Evolutionary conservation across 306 rosid genomes (phyloP).

Genomic region (Trifolium subterraneum): DNA sequence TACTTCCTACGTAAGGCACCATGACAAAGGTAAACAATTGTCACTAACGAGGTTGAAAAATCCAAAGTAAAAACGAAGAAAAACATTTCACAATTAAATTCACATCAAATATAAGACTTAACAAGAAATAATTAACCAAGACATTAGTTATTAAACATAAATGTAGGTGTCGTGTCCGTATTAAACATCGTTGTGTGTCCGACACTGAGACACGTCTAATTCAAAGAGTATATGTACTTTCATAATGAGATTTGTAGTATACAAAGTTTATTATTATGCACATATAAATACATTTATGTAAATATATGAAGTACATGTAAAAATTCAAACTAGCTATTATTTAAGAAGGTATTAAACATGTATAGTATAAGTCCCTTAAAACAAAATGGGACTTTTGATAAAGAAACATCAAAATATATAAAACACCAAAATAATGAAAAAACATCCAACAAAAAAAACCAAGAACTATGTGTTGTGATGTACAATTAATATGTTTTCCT

Average conservation of each 20-base stretch:
- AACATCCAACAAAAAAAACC: not conserved
- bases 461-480: not conserved
- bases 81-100: slow-evolving; percentile 2
- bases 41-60: slow-evolving; percentile 28
- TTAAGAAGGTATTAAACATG: slow-evolving; percentile 9
- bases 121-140: not conserved
- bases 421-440: slow-evolving; percentile 3
- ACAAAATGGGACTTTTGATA: not conserved
- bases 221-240: too few relatives aligned
- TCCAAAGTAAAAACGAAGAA: not conserved
- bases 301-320: slow-evolving; percentile 28
- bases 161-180: too few relatives aligned
- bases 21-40: slow-evolving; percentile 24
- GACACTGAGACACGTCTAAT: too few relatives aligned
- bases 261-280: not conserved
- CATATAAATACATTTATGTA: not conserved
- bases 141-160: too few relatives aligned
- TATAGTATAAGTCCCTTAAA: slow-evolving; percentile 18
- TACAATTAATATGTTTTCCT: slow-evolving; percentile 21
- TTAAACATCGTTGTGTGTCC: too few relatives aligned
- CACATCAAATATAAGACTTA: not conserved
- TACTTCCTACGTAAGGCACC: slow-evolving; percentile 26
- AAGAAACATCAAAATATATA: slow-evolving; percentile 25
- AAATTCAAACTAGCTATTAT: not conserved
- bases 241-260: not conserved